A percentile compares a stretch with the other conserved stretches of the same genome.
These are phyloP conservation scores for Secale cereale DNA, from an alignment of 176 grass and related monocot species.

Conservation along the genomic window DNA sequence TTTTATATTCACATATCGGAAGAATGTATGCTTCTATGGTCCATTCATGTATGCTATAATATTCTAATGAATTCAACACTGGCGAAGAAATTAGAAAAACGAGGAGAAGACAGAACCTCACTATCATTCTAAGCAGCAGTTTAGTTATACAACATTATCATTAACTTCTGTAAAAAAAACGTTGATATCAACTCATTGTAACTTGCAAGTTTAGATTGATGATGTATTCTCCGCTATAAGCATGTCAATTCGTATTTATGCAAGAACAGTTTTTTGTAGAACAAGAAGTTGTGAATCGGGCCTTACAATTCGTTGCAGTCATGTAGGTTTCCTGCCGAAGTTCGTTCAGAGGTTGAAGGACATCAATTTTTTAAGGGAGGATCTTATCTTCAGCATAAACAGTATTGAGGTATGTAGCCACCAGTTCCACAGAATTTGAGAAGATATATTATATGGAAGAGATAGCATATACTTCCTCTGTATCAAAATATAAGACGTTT, in stretches of 20 bases:
- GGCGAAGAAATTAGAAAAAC: not conserved
- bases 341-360: slow-evolving; percentile 81
- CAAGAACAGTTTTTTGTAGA: not conserved
- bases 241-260: not conserved
- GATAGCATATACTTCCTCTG: not conserved
- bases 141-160: not conserved
- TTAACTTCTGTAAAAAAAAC: not conserved
- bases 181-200: not conserved
- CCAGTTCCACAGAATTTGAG: not conserved
- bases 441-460: not conserved
- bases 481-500: too few relatives aligned
- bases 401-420: slow-evolving; percentile 75
- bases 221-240: not conserved
- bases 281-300: not conserved
- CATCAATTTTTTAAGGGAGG: slow-evolving; percentile 90
- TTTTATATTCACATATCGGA: not conserved
- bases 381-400: slow-evolving; percentile 91
- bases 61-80: not conserved
- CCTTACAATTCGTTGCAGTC: slow-evolving; percentile 33
- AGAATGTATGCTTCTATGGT: not conserved
- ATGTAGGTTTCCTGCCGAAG: slow-evolving; percentile 78
- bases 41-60: not conserved
- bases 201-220: not conserved
- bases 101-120: not conserved
- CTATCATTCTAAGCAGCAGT: not conserved